Conservation (phyloP, 2,329 filamentous ascomycete species). For the Ophiosphaerella korrae region DNA sequence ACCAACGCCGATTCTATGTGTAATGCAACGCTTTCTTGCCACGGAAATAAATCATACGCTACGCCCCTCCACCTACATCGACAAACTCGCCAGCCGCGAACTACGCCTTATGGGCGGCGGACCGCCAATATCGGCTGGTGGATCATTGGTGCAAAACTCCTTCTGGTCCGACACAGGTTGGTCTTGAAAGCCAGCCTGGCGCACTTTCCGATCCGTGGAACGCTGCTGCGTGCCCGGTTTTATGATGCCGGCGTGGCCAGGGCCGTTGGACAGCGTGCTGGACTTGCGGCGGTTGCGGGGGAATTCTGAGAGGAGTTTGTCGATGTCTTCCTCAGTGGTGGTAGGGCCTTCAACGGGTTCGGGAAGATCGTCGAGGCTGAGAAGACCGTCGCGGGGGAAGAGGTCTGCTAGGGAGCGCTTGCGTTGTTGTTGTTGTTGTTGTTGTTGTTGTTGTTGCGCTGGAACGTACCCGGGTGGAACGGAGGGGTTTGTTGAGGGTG, state of each 20-base stretch:
- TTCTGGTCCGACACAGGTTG: slow-evolving; percentile 23
- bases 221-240: background rate
- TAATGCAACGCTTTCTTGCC: too few species aligned
- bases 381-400: background rate
- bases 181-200: slow-evolving; percentile 17
- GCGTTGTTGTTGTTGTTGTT: background rate
- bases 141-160: slow-evolving; percentile 17
- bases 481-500: background rate
- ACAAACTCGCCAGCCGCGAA: background rate
- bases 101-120: background rate
- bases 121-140: slow-evolving; percentile 4
- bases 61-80: background rate
- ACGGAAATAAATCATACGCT: too few species aligned
- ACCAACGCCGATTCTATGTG: too few species aligned
- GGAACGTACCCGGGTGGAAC: background rate
- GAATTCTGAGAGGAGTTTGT: background rate
- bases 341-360: background rate
- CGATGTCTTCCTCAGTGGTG: background rate
- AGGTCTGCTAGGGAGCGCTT: background rate
- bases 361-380: background rate
- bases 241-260: background rate
- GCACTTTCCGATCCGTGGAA: background rate
- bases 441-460: too few species aligned
- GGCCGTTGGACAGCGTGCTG: slow-evolving; percentile 11
- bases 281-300: slow-evolving; percentile 8